These are phyloP conservation scores for Trichoderma atrobrunneum DNA, from an alignment of 2,329 filamentous ascomycete species.

Conservation along the genomic window DNA sequence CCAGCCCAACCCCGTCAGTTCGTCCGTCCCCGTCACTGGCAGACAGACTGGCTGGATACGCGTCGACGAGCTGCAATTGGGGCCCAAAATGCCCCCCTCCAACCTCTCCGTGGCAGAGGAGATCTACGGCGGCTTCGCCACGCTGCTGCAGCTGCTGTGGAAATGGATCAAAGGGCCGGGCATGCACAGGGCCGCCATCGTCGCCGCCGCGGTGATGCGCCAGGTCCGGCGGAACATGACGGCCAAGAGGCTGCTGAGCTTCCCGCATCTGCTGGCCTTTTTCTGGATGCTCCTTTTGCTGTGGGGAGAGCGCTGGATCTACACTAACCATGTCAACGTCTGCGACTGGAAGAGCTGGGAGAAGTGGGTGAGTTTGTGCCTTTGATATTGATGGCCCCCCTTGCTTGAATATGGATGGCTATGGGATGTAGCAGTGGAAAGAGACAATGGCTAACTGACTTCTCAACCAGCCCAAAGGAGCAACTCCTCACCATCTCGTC, in stretches of 20 bases:
- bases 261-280: constrained; percentile 65
- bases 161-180: constrained; percentile 44
- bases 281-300: constrained; percentile 76
- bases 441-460: not conserved
- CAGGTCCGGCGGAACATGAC: constrained; percentile 44
- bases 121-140: constrained; percentile 24
- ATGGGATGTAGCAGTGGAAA: not conserved
- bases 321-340: constrained; percentile 63
- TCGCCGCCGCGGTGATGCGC: constrained; percentile 30
- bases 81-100: constrained; percentile 29
- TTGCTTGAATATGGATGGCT: not conserved
- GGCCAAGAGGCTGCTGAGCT: constrained; percentile 52
- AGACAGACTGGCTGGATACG: not conserved
- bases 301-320: constrained; percentile 82
- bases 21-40: not conserved
- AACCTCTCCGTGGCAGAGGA: constrained; percentile 26
- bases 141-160: constrained; percentile 34
- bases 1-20: not conserved
- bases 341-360: constrained; percentile 91
- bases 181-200: constrained; percentile 33
- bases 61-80: constrained; percentile 28
- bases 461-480: constrained; percentile 63
- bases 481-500: constrained; percentile 77
- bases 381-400: not conserved
- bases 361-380: constrained; percentile 68